Conservation (phyloP, 2,329 filamentous ascomycete genomes). For the Diaporthe australafricana region DNA sequence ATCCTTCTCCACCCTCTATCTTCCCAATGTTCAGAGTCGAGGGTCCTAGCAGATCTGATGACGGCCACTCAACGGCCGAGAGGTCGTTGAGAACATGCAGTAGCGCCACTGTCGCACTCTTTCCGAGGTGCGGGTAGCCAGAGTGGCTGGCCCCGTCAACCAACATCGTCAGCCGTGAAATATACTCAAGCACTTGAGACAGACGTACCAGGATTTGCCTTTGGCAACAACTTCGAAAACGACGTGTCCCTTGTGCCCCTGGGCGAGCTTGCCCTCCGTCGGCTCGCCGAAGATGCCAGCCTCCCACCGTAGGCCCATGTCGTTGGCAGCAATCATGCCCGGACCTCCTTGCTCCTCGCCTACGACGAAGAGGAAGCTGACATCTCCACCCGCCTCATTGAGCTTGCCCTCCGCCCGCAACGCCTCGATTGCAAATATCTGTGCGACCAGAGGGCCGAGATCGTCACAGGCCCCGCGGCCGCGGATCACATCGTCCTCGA, state of each 20-base stretch:
- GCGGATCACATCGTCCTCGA: slow-evolving; percentile 50
- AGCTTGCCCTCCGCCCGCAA: slow-evolving; percentile 48
- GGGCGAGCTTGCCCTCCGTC: slow-evolving; percentile 76
- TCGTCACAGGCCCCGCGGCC: slow-evolving; percentile 58
- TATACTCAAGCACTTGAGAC: not conserved
- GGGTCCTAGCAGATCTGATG: slow-evolving; percentile 51
- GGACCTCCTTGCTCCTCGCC: slow-evolving; percentile 76
- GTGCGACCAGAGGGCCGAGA: slow-evolving; percentile 59
- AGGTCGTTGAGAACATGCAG: slow-evolving; percentile 48
- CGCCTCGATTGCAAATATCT: slow-evolving; percentile 64
- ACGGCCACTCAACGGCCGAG: slow-evolving; percentile 45
- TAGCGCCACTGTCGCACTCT: slow-evolving; percentile 48
- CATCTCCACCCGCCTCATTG: slow-evolving; percentile 50
- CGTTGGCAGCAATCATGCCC: slow-evolving; percentile 69
- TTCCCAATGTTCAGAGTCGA: slow-evolving; percentile 55
- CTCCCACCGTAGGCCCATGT: slow-evolving; percentile 63
- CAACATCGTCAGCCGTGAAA: not conserved
- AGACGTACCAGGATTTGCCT: slow-evolving; percentile 63
- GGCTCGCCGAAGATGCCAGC: slow-evolving; percentile 80
- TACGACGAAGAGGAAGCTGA: slow-evolving; percentile 64
- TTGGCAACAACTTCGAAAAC: slow-evolving; percentile 68
- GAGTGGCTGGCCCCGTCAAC: slow-evolving; percentile 44
- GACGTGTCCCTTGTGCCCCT: slow-evolving; percentile 78
- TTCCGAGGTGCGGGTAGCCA: slow-evolving; percentile 49
- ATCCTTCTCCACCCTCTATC: slow-evolving; percentile 51